Evolutionary conservation across 129 eudicot species (phyloP), one percentile per base, ranked within the genome.

Genomic region (Rutidosis leptorrhynchoides): DNA sequence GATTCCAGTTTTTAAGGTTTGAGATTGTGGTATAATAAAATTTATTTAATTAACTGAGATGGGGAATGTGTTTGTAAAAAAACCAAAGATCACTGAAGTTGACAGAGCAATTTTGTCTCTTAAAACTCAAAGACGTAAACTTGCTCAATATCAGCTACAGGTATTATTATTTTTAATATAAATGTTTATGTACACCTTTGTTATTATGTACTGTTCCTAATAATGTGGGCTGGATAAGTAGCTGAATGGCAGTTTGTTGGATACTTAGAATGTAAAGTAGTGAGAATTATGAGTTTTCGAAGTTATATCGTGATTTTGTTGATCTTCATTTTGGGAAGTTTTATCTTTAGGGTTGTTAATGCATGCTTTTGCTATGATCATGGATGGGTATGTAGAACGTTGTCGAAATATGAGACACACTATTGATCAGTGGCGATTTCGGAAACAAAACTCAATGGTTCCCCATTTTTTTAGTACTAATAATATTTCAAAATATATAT

Each of bases 51-150:
- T 57, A 53, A 52, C 49, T 56, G 60, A 46, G 29, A 87, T 87
- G 96, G 96, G 98, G 30, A 93, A 93, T 70, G 76, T 93, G 26
- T 89, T 93, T 45, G 96, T 84, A 76, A 93, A 88, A 86, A 93
- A 93, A 70, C 98, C 98, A 29, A 93, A 86, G 89, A 83, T 93
- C 64, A 93, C 98, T 15, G 96, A 93, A 42, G 96, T 93, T n/a
- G 98, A 93, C 78, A 81, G 80, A 55, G 98, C 98, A 19, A 93
- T 93, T 60, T 86, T 93, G 6, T 86, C 98, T 62, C 95, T 93
- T 58, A 93, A 93, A 70, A 93, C 98, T 24, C 98, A 93, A 46
- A 78, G 96, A 68, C 96, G 98, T 49, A 93, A 88, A 84, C 98
- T 93, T 76, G 98, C 85, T 56, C 95, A 93, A 63, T 89, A 93